A percentile compares a stretch with the other conserved stretches of the same genome.
These are phyloP conservation scores for Emmonsia crescens DNA, from an alignment of 2,329 filamentous ascomycete species.

Conservation along the genomic window DNA sequence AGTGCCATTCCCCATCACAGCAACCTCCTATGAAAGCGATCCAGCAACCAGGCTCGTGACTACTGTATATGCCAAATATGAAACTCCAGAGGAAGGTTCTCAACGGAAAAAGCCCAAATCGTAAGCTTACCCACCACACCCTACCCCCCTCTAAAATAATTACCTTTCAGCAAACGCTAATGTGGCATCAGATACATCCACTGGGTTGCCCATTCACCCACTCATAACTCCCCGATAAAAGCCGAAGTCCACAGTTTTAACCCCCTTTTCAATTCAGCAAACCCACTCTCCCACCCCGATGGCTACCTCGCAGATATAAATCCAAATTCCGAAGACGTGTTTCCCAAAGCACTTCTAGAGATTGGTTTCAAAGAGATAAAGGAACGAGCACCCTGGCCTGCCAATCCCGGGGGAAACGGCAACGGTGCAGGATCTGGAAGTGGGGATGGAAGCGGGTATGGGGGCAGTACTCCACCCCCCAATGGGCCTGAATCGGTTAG, in stretches of 20 bases:
- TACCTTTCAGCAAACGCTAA: neutral
- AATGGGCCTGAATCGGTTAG: slow-evolving; percentile 61
- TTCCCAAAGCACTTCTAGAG: slow-evolving; percentile 67
- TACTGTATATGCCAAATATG: no score
- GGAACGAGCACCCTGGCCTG: slow-evolving; percentile 67
- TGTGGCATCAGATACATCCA: slow-evolving; percentile 47
- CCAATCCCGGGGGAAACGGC: slow-evolving; percentile 60
- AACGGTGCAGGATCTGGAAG: no score
- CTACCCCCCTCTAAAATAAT: no score
- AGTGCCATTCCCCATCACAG: neutral
- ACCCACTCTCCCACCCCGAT: slow-evolving; percentile 64
- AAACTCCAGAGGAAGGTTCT: slow-evolving; percentile 48
- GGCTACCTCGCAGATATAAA: slow-evolving; percentile 80
- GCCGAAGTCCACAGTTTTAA: slow-evolving; percentile 72
- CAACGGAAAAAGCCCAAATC: slow-evolving; percentile 57
- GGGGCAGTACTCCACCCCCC: neutral
- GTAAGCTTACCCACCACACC: slow-evolving; percentile 32
- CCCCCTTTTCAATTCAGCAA: slow-evolving; percentile 73
- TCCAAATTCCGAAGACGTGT: slow-evolving; percentile 72
- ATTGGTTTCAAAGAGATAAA: slow-evolving; percentile 69
- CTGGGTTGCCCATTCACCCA: slow-evolving; percentile 67
- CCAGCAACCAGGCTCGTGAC: no score
- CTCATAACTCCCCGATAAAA: slow-evolving; percentile 47
- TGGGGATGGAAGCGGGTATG: slow-evolving; percentile 25
- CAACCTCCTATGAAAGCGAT: no score